phyloP scores from a whole-genome alignment of 2,329 filamentous ascomycete species.

The Fusarium abutilonis region DNA sequence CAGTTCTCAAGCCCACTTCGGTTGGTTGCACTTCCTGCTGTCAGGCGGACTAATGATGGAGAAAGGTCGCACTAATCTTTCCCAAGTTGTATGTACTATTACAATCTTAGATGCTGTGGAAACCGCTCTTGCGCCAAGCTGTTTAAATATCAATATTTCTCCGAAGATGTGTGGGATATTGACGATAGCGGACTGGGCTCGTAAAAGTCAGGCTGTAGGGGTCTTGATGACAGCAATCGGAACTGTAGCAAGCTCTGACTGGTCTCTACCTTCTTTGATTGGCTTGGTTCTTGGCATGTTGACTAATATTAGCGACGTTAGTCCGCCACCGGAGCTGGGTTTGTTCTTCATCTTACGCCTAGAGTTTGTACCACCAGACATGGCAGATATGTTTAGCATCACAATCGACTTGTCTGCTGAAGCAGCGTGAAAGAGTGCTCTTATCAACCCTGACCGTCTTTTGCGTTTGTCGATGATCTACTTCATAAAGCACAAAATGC shows the following conservation, averaged over 20 bases:
- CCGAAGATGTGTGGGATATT: neutral
- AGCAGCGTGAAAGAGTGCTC: neutral
- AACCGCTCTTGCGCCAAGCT: neutral
- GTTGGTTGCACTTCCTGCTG: constrained; percentile 24
- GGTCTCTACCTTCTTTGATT: constrained; percentile 19
- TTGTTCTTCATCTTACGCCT: constrained; percentile 21
- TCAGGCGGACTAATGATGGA: constrained; percentile 10
- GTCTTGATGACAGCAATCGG: constrained; percentile 27
- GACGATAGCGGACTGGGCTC: neutral
- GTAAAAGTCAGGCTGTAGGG: constrained; percentile 9
- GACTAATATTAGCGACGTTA: constrained; percentile 32
- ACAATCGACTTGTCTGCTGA: constrained; percentile 10
- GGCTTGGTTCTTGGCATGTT: constrained; percentile 26
- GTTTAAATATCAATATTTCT: neutral
- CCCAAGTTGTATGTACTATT: neutral
- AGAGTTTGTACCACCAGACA: constrained; percentile 14
- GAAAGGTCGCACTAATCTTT: constrained; percentile 12
- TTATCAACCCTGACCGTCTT: neutral
- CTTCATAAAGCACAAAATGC: neutral
- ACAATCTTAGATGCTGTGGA: constrained; percentile 3
- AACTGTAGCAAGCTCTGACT: constrained; percentile 18
- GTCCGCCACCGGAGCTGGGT: constrained; percentile 38
- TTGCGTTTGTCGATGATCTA: neutral
- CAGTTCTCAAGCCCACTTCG: constrained; percentile 10
- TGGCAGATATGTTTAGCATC: constrained; percentile 12